phyloP scores from a whole-genome alignment of 768 basidiomycete species.

The Psilocybe tampanensis region DNA sequence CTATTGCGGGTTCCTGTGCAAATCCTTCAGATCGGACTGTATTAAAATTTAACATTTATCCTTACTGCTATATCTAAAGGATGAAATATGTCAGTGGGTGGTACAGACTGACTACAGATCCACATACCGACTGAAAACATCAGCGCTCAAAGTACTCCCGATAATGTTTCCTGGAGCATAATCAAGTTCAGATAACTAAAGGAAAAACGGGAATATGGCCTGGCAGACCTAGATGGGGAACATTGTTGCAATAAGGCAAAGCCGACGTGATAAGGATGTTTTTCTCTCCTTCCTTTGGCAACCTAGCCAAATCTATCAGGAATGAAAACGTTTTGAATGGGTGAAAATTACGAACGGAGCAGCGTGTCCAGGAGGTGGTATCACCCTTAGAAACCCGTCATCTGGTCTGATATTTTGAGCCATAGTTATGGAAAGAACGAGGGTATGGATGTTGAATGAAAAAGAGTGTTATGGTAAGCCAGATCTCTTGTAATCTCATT shows the following conservation, averaged over 20 bases:
- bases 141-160: conserved; percentile 95
- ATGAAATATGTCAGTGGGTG: neutral
- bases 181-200: neutral
- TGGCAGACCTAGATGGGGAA: conserved; percentile 91
- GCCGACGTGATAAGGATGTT: conserved; percentile 96
- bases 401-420: conserved; percentile 54
- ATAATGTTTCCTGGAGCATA: conserved; percentile 74
- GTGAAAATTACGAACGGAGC: conserved; percentile 43
- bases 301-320: conserved; percentile 30
- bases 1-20: conserved; percentile 74
- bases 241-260: conserved; percentile 95
- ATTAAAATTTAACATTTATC: conserved; percentile 1
- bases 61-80: conserved; percentile 64
- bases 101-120: neutral
- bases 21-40: neutral
- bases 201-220: conserved; percentile 4
- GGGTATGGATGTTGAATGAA: conserved; percentile 1
- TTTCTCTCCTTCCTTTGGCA: conserved; percentile 82
- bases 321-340: conserved; percentile 8
- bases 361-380: conserved; percentile 53
- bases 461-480: conserved; percentile 10
- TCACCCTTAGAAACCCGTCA: conserved; percentile 50
- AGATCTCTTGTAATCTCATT: conserved; percentile 10
- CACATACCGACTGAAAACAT: conserved; percentile 90
- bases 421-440: conserved; percentile 34